Base-by-base conservation (phyloP, 352 stramenopile species). In the Phytophthora aleatoria region DNA sequence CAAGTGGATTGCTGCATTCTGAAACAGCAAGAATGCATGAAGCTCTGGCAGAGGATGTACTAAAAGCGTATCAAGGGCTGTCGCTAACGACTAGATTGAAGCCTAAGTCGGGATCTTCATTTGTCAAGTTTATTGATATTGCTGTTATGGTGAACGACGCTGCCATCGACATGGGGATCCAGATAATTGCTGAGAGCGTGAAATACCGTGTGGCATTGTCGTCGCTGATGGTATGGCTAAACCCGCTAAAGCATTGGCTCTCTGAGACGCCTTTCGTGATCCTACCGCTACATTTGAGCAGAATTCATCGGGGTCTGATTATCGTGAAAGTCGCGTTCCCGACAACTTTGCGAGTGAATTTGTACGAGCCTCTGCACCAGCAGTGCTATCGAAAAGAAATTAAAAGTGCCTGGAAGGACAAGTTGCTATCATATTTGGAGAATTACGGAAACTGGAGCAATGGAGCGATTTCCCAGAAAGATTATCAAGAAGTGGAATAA, bases 401-500 rank as follows among this genome's bases (percentile, higher is more conserved):
- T 5, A 26, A 20, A 12, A 26, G 7, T 11, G 43, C 5, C 1
- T 50, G 43, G 24, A 50, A 31, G 9, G n/a, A 36, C 10, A 28
- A 35, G 24, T 33, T 50, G 24, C 24, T 50, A n/a, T 26, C 12
- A 5, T 31, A 45, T 11, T 13, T 55, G 33, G 20, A 44, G 16
- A 55, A 55, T 31, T 55, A 6, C 8, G 1, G 31, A 55, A 8
- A 44, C 31, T 44, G 49, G 49, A 3, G n/a, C 31, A 31, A 50
- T 36, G 26, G 42, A 36, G n/a, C 44, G 1, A 8, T 55, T 55
- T 12, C 10, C 49, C 1, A 31, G 45, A 33, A n/a, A 55, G 5
- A 33, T 55, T 54, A 45, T 35, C 13, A 45, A 8, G 26, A 44
- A 44, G 31, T 55, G 49, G 49, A 33, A 45, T 26, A 33, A n/a